Evolutionary conservation across 2,329 filamentous ascomycete species (phyloP).

Genomic region (Trichoderma aggressivum): DNA sequence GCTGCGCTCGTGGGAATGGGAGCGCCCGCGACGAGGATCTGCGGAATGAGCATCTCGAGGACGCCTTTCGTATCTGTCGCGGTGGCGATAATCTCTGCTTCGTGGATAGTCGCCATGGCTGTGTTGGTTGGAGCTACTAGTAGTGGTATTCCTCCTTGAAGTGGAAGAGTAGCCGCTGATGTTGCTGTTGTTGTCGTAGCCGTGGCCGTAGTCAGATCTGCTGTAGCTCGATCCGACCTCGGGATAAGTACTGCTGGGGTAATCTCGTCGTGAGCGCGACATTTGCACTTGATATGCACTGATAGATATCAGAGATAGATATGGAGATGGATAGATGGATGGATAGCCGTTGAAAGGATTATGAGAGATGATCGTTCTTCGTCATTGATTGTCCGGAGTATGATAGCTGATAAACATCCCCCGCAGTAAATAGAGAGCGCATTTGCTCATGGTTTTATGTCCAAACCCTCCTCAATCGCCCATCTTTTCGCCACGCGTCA

Average conservation of each 20-base stretch:
- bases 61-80: background rate
- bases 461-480: background rate
- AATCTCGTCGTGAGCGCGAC: background rate
- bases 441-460: background rate
- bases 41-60: background rate
- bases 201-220: background rate
- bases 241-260: background rate
- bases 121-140: background rate
- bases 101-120: background rate
- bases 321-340: background rate
- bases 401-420: background rate
- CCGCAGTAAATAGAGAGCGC: background rate
- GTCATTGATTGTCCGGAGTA: background rate
- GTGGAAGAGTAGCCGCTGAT: background rate
- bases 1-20: background rate
- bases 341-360: background rate
- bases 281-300: background rate
- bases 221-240: background rate
- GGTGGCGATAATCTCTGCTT: background rate
- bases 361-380: background rate
- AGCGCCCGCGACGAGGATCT: background rate
- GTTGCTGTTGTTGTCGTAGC: background rate
- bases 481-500: background rate
- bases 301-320: background rate
- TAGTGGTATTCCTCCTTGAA: background rate